Evolutionary conservation across 495 filamentous ascomycete species (phyloP).

Genomic region (Zalerion maritima): DNA sequence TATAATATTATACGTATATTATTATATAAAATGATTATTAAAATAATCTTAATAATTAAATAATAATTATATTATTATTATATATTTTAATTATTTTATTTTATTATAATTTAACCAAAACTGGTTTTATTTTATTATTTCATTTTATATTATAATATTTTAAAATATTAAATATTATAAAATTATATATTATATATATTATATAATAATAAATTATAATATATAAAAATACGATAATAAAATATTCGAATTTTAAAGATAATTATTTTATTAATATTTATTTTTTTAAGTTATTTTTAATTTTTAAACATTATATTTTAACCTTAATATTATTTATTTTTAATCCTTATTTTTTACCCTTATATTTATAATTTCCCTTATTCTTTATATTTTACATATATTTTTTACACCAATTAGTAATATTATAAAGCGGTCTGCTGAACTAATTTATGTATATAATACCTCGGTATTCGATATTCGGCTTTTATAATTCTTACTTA

Average conservation of each 20-base stretch:
- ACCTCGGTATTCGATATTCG: no score
- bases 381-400: not conserved
- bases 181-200: no score
- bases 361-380: not conserved
- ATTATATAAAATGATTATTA: no score
- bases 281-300: conserved; percentile 6
- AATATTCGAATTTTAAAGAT: not conserved
- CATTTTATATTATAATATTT: conserved; percentile 2
- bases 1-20: no score
- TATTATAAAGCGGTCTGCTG: no score
- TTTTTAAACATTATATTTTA: not conserved
- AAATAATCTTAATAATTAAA: no score
- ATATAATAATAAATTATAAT: conserved; percentile 1
- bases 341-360: not conserved
- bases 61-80: conserved; percentile 2
- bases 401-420: no score
- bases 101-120: conserved; percentile 7
- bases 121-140: not conserved
- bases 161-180: not conserved
- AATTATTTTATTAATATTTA: conserved; percentile 1
- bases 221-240: not conserved
- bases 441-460: no score
- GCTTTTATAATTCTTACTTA: no score
- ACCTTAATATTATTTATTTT: no score
- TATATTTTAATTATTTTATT: not conserved